phyloP scores from a whole-genome alignment of 2,329 filamentous ascomycete genomes.

The Exophiala alcalophila region DNA sequence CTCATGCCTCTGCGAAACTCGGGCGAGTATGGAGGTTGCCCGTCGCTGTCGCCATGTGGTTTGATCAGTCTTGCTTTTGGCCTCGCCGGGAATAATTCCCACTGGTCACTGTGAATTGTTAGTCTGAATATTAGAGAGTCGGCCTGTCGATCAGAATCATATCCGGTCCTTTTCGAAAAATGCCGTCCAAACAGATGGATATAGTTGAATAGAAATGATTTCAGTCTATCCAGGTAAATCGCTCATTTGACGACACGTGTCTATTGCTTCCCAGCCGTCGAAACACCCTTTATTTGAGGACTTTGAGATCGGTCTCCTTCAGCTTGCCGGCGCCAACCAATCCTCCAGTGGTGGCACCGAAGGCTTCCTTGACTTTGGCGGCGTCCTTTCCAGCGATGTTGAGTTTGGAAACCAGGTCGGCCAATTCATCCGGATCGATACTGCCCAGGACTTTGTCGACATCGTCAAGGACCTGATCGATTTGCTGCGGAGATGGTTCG shows the following conservation, averaged over 20 bases:
- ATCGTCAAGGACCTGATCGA: conserved; percentile 79
- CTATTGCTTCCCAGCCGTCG: conserved; percentile 1
- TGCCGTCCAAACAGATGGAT: too few species aligned
- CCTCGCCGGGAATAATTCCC: too few species aligned
- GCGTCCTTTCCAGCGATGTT: conserved; percentile 72
- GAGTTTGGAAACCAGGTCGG: conserved; percentile 75
- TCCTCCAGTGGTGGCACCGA: conserved; percentile 72
- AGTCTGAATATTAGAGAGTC: too few species aligned
- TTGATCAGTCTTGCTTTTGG: too few species aligned
- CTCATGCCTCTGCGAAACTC: too few species aligned
- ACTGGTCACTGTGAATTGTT: too few species aligned
- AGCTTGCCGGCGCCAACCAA: conserved; percentile 80
- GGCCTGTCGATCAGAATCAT: too few species aligned
- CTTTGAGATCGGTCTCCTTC: conserved; percentile 77
- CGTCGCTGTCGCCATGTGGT: too few species aligned
- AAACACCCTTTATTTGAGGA: conserved; percentile 32
- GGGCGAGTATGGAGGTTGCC: too few species aligned
- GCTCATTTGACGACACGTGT: too few species aligned
- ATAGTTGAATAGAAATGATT: too few species aligned
- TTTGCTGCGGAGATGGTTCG: conserved; percentile 66
- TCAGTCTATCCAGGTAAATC: not conserved
- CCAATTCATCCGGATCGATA: conserved; percentile 88
- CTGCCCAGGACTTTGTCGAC: conserved; percentile 84
- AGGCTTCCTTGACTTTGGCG: conserved; percentile 80
- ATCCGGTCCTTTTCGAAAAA: too few species aligned